Conservation (phyloP, 768 basidiomycete species). For the Hirschioporus abietinus region DNA sequence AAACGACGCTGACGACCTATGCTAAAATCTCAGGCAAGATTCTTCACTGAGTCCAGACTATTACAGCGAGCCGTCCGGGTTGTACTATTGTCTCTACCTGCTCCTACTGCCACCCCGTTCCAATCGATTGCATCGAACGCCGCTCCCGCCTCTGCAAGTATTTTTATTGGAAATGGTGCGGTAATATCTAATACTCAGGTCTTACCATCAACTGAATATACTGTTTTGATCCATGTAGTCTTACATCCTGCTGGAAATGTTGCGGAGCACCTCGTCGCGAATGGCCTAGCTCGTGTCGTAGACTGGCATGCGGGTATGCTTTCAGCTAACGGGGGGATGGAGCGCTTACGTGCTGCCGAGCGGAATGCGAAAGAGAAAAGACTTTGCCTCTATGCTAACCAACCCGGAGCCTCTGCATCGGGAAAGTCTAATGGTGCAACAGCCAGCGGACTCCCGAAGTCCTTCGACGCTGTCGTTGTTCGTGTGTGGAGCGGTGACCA, state of each 20-base stretch:
- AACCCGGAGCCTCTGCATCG: slow-evolving; percentile 28
- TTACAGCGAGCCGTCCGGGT: slow-evolving; percentile 76
- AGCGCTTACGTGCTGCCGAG: slow-evolving; percentile 81
- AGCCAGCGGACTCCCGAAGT: slow-evolving; percentile 38
- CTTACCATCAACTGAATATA: neutral
- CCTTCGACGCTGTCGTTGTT: slow-evolving; percentile 78
- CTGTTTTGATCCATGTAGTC: slow-evolving; percentile 34
- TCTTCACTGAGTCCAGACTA: slow-evolving; percentile 86
- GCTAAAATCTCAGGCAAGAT: slow-evolving; percentile 59
- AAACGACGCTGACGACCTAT: slow-evolving; percentile 1
- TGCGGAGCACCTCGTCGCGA: slow-evolving; percentile 78
- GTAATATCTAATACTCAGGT: slow-evolving; percentile 13
- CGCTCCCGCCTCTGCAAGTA: slow-evolving; percentile 63
- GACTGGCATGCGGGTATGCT: slow-evolving; percentile 99
- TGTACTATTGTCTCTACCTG: slow-evolving; percentile 75
- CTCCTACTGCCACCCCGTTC: slow-evolving; percentile 74
- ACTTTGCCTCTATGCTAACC: slow-evolving; percentile 60
- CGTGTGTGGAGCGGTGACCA: slow-evolving; percentile 94
- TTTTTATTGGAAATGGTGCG: slow-evolving; percentile 85
- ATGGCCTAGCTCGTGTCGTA: slow-evolving; percentile 85
- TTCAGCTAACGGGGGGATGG: slow-evolving; percentile 77
- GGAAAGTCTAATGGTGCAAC: slow-evolving; percentile 43
- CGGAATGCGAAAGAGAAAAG: slow-evolving; percentile 73
- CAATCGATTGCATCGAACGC: slow-evolving; percentile 48
- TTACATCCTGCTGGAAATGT: slow-evolving; percentile 93